Base-by-base conservation (phyloP, 169 alveolate species). In the Cryptosporidium sp. region DNA sequence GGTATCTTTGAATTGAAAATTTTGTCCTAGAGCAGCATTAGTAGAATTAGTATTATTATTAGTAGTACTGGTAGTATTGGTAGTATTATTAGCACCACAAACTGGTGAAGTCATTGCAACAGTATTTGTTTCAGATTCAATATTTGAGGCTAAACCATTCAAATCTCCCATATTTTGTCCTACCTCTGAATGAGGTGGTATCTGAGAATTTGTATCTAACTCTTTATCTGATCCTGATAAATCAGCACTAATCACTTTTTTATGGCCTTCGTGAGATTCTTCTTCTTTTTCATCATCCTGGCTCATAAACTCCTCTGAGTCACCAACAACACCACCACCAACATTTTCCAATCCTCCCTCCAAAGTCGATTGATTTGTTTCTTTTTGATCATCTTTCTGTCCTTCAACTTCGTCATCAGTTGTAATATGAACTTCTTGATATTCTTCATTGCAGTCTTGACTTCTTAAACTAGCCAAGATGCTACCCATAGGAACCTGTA, bases 401-500 rank as follows among this genome's bases (percentile, higher is more conserved):
- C 56, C 56, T 1, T 48, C 56, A 48, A 3, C 5, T 3, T 48
- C 56, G 2, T 14, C 56, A 12, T 14, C 56, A 48, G 56, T 14
- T 2, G 18, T 14, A 12, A 0, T 14, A 48, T 48, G 56, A 14
- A 69, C 61, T 45, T 65, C 53, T 42, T 8, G 67, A 10, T 56
- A 35, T 21, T 16, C n/a, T 5, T 56, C 37, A 16, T 56, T 10
- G 14, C 9, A 16, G 3, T 23, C 37, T 56, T 35, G 67, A 37
- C 8, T 10, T 5, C 12, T 29, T n/a, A 73, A 26, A 62, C 44
- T 45, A 2, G 68, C 53, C 48, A 80, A 42, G 35, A 80, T 80
- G 23, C 65, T 80, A 18, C 60, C 68, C 8, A 80, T 29, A 23
- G 89, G 89, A 65, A 80, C 89, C 68, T 80, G 89, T 6, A 80